Evolutionary conservation across 495 filamentous ascomycete species (phyloP).

Genomic region (Podospora comata): DNA sequence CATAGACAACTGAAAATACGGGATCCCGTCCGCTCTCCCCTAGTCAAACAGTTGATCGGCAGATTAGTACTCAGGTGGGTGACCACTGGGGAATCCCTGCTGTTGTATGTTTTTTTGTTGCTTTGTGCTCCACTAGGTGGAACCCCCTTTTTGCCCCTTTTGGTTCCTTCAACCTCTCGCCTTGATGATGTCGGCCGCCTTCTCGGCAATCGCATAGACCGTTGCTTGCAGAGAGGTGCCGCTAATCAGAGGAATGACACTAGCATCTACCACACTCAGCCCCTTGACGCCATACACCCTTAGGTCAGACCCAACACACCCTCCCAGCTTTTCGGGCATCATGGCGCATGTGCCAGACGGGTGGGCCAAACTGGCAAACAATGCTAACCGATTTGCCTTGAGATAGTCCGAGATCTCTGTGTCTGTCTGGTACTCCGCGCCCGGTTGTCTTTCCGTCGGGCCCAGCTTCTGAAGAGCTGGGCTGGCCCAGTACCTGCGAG

Average conservation of each 20-base stretch:
- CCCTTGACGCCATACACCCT: slow-evolving; percentile 52
- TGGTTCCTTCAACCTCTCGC: neutral
- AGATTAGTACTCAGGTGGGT: slow-evolving; percentile 46
- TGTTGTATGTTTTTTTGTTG: slow-evolving; percentile 43
- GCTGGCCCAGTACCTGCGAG: slow-evolving; percentile 40
- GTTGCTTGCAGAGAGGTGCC: slow-evolving; percentile 36
- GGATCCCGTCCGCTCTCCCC: slow-evolving; percentile 54
- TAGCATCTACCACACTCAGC: slow-evolving; percentile 51
- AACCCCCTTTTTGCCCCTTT: neutral
- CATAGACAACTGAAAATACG: slow-evolving; percentile 29
- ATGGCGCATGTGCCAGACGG: slow-evolving; percentile 40
- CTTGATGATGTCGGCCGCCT: slow-evolving; percentile 30
- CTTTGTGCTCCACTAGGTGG: neutral
- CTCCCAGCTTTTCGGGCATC: slow-evolving; percentile 38
- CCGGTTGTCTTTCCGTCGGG: slow-evolving; percentile 43
- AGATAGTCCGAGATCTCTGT: slow-evolving; percentile 38
- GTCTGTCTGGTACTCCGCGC: slow-evolving; percentile 43
- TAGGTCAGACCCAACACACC: slow-evolving; percentile 50
- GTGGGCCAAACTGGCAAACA: slow-evolving; percentile 27
- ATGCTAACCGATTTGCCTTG: slow-evolving; percentile 9
- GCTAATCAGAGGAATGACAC: slow-evolving; percentile 38
- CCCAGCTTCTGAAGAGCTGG: slow-evolving; percentile 40
- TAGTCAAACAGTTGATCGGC: slow-evolving; percentile 39
- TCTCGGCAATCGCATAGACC: slow-evolving; percentile 43
- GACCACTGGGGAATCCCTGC: slow-evolving; percentile 39